Conservation (phyloP, 2,329 filamentous ascomycete species). For the Hymenoscyphus fructigenus region DNA sequence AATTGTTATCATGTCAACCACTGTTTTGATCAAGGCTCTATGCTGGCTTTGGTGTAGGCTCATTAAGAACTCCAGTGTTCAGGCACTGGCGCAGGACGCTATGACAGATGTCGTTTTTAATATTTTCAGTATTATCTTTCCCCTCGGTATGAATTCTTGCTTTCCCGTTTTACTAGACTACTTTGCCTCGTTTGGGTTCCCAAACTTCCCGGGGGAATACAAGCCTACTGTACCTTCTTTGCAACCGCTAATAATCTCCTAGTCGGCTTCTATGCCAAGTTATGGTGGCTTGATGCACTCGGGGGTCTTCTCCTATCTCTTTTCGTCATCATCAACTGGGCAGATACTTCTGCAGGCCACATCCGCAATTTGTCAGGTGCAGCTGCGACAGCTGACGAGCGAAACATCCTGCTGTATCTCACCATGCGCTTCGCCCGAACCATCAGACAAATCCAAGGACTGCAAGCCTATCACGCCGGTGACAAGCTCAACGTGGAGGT, state of each 20-base stretch:
- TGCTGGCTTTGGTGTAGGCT: constrained; percentile 59
- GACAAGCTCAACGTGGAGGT: constrained; percentile 64
- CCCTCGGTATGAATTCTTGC: constrained; percentile 40
- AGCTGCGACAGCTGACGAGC: constrained; percentile 50
- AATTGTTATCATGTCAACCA: constrained; percentile 56
- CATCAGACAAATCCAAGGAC: constrained; percentile 52
- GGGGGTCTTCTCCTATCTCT: constrained; percentile 63
- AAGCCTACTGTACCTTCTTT: background rate
- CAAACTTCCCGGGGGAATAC: background rate
- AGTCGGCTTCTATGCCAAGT: constrained; percentile 55
- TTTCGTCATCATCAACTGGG: constrained; percentile 70
- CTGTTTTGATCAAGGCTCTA: constrained; percentile 57
- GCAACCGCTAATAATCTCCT: constrained; percentile 4
- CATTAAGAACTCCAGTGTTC: constrained; percentile 63
- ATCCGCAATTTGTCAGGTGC: constrained; percentile 59
- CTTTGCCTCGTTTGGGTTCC: background rate
- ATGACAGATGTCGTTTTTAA: constrained; percentile 66
- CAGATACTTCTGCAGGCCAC: constrained; percentile 58
- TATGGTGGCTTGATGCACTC: constrained; percentile 67
- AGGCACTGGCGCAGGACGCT: constrained; percentile 62
- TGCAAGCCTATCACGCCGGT: constrained; percentile 60
- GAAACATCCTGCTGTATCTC: constrained; percentile 58
- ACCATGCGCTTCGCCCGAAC: constrained; percentile 56
- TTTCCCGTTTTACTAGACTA: background rate
- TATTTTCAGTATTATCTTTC: constrained; percentile 61